Evolutionary conservation across 1,284 basidiomycete genomes (phyloP).

Genomic region (Phenoliferia sp.): DNA sequence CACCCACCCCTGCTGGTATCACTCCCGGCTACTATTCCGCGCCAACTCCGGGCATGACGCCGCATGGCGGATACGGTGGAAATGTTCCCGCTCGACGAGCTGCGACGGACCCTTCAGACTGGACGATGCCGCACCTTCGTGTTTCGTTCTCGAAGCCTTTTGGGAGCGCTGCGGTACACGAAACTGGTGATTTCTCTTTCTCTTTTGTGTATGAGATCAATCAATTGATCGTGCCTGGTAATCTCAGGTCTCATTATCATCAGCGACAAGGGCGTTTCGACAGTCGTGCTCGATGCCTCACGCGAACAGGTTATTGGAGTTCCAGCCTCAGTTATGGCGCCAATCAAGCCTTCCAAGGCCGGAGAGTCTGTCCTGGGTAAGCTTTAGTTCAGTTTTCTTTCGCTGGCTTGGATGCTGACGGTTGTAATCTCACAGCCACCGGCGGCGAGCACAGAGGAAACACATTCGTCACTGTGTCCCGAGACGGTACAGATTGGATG

Average conservation of each 20-base stretch:
- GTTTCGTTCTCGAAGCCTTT: constrained; percentile 18
- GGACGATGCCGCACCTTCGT: constrained; percentile 13
- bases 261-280: constrained; percentile 5
- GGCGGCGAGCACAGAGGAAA: constrained; percentile 29
- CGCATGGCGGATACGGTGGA: constrained; percentile 20
- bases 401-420: not conserved
- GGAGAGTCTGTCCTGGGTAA: constrained; percentile 22
- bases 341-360: constrained; percentile 24
- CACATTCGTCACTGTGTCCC: constrained; percentile 18
- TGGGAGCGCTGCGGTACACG: constrained; percentile 17
- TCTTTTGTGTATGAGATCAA: not conserved
- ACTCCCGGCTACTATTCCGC: constrained; percentile 31
- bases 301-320: constrained; percentile 17
- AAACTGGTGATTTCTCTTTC: constrained; percentile 17
- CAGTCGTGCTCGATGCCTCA: constrained; percentile 22
- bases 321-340: constrained; percentile 17
- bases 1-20: constrained; percentile 44
- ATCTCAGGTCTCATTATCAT: constrained; percentile 17
- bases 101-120: constrained; percentile 18
- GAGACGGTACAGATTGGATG: constrained; percentile 35
- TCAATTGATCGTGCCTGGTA: not conserved
- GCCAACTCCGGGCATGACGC: constrained; percentile 28
- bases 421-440: constrained; percentile 16
- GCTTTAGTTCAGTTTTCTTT: not conserved
- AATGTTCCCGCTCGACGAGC: constrained; percentile 3